Base-by-base conservation (phyloP, 306 rosid genomes). In the Malus sylvestris region DNA sequence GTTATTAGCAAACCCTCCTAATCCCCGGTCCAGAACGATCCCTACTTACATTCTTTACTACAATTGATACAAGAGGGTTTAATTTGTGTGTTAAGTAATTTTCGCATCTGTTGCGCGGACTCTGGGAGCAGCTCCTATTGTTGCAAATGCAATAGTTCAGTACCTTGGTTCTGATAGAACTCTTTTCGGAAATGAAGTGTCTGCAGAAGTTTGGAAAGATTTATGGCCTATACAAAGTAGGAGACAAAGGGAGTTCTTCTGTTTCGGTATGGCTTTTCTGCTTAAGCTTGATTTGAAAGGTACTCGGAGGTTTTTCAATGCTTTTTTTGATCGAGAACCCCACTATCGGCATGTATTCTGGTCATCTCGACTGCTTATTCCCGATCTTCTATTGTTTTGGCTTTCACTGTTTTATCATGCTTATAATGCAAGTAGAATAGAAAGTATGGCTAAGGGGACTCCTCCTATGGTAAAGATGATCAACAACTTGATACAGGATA, bases 361-460 rank as follows among this genome's bases (percentile, higher is more conserved):
- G 77, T 96, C 99, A 10, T 96, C 99, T 67, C 91, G 98, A 62
- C 82, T 96, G 84, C 91, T 89, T 78, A 96, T 95, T 80, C 99
- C 96, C 0, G 97, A 95, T 88, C 92, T 96, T 62, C 0, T 96
- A 46, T 67, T 86, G 82, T 96, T 96, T 45, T 97, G 99, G 68
- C 83, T 89, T 25, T 92, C 99, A 62, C 88, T 96, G 76, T 96
- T 96, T 86, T 89, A 97, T 73, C 91, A 85, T 81, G 99, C 99
- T 78, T 92, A 96, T 70, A 92, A 92, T 85, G 83, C 84, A 51
- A 88, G 97, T 82, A 92, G 97, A 80, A 1, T 89, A 79, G 99
- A 96, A 89, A 92, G 91, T 84, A 96, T 96, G 99, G 89, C 89
- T 22, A 92, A 96, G 85, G 99, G 99, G 68, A 96, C 98, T 70